Evolutionary conservation across 129 eudicot species (phyloP).

Genomic region (Centella asiatica): DNA sequence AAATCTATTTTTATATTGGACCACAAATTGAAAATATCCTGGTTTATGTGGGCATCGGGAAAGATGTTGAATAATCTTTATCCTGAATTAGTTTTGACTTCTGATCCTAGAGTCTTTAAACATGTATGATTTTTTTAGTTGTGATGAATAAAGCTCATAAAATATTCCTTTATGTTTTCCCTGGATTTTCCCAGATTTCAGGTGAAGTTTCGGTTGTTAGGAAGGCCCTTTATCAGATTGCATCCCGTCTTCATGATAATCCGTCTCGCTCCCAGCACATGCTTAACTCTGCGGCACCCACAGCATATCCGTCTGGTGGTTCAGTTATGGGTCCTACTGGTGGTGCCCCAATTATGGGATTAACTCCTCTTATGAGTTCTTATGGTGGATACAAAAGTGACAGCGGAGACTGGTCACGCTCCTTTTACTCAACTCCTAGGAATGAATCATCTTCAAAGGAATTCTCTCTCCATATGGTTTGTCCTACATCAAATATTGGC

Average conservation of each 20-base stretch:
- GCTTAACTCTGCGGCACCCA: conserved; percentile 57
- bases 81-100: not conserved
- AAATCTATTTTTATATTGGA: too few species aligned
- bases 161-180: not conserved
- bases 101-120: not conserved
- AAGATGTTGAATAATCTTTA: not conserved
- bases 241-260: conserved; percentile 82
- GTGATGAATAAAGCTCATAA: not conserved
- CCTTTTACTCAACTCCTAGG: conserved; percentile 58
- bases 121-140: not conserved
- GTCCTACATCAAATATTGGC: conserved; percentile 88
- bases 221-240: conserved; percentile 76
- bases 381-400: conserved; percentile 94
- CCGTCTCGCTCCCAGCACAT: conserved; percentile 84
- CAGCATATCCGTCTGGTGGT: conserved; percentile 46
- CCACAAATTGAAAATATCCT: too few species aligned
- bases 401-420: conserved; percentile 70
- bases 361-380: conserved; percentile 52
- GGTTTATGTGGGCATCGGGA: not conserved
- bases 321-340: conserved; percentile 51
- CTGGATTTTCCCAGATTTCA: conserved; percentile 41
- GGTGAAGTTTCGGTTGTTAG: conserved; percentile 79
- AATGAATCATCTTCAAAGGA: conserved; percentile 64
- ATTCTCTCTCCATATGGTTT: conserved; percentile 71
- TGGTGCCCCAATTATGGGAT: conserved; percentile 69